These are phyloP conservation scores for Sutorius australiensis DNA, from an alignment of 768 basidiomycete species.

Conservation along the genomic window DNA sequence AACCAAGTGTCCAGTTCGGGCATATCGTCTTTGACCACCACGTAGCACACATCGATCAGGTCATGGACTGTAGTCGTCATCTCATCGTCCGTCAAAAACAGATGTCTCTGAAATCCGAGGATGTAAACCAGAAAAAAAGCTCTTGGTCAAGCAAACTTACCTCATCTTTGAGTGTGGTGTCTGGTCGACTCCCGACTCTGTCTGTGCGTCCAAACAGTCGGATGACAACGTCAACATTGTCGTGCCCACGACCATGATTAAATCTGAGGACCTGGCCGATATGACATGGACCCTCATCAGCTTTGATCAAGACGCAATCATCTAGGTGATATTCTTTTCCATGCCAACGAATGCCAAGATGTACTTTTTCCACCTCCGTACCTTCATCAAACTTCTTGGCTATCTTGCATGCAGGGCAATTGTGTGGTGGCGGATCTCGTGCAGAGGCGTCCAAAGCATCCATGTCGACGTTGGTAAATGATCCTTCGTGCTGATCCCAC, in stretches of 20 bases:
- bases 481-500: conserved; percentile 44
- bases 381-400: conserved; percentile 33
- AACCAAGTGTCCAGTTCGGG: conserved; percentile 45
- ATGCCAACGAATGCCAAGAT: conserved; percentile 43
- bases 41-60: conserved; percentile 49
- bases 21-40: conserved; percentile 36
- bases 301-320: conserved; percentile 56
- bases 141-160: conserved; percentile 28
- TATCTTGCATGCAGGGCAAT: conserved; percentile 50
- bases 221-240: conserved; percentile 29
- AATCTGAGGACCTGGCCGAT: conserved; percentile 52
- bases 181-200: conserved; percentile 37
- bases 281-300: conserved; percentile 46
- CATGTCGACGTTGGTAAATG: conserved; percentile 42
- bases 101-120: conserved; percentile 44
- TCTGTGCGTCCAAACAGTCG: conserved; percentile 50
- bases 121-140: not conserved
- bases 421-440: conserved; percentile 38
- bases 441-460: conserved; percentile 14
- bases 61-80: conserved; percentile 31
- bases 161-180: conserved; percentile 49
- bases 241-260: conserved; percentile 15
- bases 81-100: conserved; percentile 55
- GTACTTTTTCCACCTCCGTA: conserved; percentile 26
- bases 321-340: conserved; percentile 53